Percentiles rank a stretch among this genome's conserved stretches.
These are phyloP conservation scores for Mycena rosella DNA, from an alignment of 768 basidiomycete genomes.

Conservation along the genomic window DNA sequence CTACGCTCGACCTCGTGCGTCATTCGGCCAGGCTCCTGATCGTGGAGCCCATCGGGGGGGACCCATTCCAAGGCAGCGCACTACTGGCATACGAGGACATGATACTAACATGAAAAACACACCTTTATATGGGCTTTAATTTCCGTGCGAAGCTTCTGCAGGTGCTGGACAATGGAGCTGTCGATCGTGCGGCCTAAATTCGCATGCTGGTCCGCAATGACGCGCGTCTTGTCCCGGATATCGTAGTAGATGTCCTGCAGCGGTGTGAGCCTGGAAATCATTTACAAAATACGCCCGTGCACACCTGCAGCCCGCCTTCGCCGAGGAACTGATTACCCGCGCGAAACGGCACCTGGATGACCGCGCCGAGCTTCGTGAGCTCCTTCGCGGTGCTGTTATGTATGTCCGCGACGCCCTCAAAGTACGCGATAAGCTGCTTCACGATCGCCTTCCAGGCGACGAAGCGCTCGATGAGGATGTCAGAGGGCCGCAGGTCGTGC, in stretches of 20 bases:
- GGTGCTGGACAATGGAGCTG: slow-evolving; percentile 96
- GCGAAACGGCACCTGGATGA: slow-evolving; percentile 97
- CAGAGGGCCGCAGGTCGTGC: slow-evolving; percentile 91
- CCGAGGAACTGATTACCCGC: slow-evolving; percentile 98
- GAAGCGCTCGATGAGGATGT: slow-evolving; percentile 96
- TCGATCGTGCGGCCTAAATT: slow-evolving; percentile 97
- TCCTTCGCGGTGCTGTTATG: slow-evolving; percentile 96
- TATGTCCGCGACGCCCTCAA: slow-evolving; percentile 85
- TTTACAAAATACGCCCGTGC: neutral
- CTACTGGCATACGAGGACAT: no score
- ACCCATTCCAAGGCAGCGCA: no score
- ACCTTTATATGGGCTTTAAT: slow-evolving; percentile 99
- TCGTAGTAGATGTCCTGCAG: slow-evolving; percentile 23
- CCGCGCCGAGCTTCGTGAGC: slow-evolving; percentile 91
- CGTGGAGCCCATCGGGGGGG: no score
- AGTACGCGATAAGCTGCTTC: slow-evolving; percentile 95
- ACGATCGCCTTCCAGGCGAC: slow-evolving; percentile 97
- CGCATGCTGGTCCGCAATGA: slow-evolving; percentile 95
- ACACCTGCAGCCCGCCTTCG: slow-evolving; percentile 91
- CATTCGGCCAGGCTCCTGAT: no score
- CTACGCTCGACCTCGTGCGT: no score
- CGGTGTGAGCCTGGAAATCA: neutral
- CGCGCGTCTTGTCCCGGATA: slow-evolving; percentile 93
- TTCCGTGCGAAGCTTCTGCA: slow-evolving; percentile 94
- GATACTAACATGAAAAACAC: no score